Percentiles rank a stretch among this genome's conserved stretches.
Conservation (phyloP, 768 basidiomycete species). For the Coprinopsis sp. region DNA sequence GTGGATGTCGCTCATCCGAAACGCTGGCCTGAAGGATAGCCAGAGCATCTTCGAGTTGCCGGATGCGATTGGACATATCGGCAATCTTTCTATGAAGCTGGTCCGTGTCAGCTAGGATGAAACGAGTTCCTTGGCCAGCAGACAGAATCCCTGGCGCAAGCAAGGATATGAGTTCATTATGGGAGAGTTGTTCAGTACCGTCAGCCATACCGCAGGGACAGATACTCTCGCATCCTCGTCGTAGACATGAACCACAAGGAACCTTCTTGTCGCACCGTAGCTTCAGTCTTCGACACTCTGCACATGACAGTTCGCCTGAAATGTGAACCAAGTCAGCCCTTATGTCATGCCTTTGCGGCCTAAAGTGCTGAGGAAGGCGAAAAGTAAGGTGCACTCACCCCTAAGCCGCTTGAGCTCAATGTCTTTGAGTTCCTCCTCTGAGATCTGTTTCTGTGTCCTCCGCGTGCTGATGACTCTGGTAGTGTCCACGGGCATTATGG, state of each 20-base stretch:
- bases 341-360: too few species aligned
- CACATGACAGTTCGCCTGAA: constrained; percentile 50
- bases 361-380: constrained; percentile 4
- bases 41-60: constrained; percentile 64
- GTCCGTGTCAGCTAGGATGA: constrained; percentile 62
- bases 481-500: constrained; percentile 40
- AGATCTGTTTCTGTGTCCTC: constrained; percentile 37
- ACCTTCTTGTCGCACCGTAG: constrained; percentile 50
- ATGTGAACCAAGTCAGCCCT: too few species aligned
- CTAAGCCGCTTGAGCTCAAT: constrained; percentile 47
- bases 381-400: constrained; percentile 25
- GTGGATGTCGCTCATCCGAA: constrained; percentile 55
- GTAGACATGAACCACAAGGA: constrained; percentile 46
- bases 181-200: not conserved
- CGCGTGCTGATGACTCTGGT: constrained; percentile 34
- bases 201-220: constrained; percentile 47
- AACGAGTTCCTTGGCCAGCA: constrained; percentile 55
- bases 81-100: constrained; percentile 62
- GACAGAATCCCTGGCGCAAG: constrained; percentile 38
- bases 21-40: constrained; percentile 55
- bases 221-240: constrained; percentile 60
- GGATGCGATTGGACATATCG: constrained; percentile 64
- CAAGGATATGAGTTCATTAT: not conserved
- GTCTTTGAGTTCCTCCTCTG: constrained; percentile 48
- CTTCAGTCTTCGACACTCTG: constrained; percentile 49